Evolutionary conservation across 345 rosid species (phyloP), one percentile per base, ranked within the genome.

Genomic region (Theobroma cacao): DNA sequence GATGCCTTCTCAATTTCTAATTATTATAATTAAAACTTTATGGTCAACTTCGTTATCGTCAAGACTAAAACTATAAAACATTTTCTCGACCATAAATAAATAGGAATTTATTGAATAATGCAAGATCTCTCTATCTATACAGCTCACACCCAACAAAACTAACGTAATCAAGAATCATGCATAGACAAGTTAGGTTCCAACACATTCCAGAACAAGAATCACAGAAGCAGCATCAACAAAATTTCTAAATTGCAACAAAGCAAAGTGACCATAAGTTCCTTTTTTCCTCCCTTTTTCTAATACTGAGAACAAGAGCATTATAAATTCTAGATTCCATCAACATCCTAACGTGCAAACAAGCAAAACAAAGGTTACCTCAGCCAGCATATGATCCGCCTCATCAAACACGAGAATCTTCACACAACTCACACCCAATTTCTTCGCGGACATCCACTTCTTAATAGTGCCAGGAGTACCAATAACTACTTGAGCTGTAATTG

Each of bases 351-450:
- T 20, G 50, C 53, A 36, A 61, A 68, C 15, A 47, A 58, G 50
- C 18, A 61, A 38, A 72, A 77, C 1, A 45, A 76, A 30, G 66
- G 74, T 55, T 84, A 96, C 99, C 88, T 90, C 88, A 73, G 94
- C 95, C 75, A 96, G 84, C 99, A 96, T 96, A 82, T 92, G 98
- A 86, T 96, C 99, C 68, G 98, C 99, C 85, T 94, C 98, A 80
- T 96, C 98, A 85, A 94, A 96, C 69, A 96, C 98, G 67, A 96
- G 97, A 82, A 96, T 88, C 86, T 90, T 90, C 80, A 94, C 59
- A 77, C 13, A 83, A 76, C 38, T 70, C 22, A 82, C 68, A 52
- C 90, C 84, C 83, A 96, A 80, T 81, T 90, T 94, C 90, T 79
- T 96, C 6, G 26, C 72, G 0, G 97, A 56, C 86, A 91, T 89